Evolutionary conservation across 495 filamentous ascomycete genomes (phyloP), one percentile per base, ranked within the genome.

Genomic region (Haplographium delicatum): DNA sequence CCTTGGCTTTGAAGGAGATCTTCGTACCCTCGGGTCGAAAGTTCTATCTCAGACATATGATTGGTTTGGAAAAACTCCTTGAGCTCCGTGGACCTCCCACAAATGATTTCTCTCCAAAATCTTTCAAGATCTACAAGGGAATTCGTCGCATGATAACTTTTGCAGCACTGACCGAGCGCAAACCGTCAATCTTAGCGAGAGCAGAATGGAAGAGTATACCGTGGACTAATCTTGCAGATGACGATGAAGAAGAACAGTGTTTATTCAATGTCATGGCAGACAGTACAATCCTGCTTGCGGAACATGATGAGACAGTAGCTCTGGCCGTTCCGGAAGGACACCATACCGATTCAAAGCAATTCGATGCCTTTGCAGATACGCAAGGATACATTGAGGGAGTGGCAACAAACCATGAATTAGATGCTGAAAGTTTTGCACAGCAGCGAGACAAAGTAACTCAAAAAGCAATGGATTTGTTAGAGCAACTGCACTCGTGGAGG

Each of bases 81-180:
- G 22, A 25, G 22, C 20, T 42, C 5, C 19, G 39, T 24, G 39
- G 39, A 4, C 39, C 39, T 6, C n/a, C n/a, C n/a, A 15, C 8
- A 4, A 31, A 27, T 2, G 22, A 25, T 10, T 31, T 9, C 31
- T 45, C 42, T 30, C 26, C 42, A 10, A 8, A 7, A 10, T 45
- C 42, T 9, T 19, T 30, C 5, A 4, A 25, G 8, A 45, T 33
- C 6, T 20, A 39, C 20, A 51, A 35, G 37, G 26, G 19, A 2
- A 24, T 43, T 9, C 2, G 47, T 2, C 6, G 13, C 2, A 42
- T 51, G 47, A 51, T 51, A 11, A 19, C 43, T 25, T 42, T 51
- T 25, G 38, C 47, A 2, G 28, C 47, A 5, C 15, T 51, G 7
- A 19, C 2, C 19, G 34, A 9, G 23, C 7, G 38, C 19, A 33